Conservation (phyloP, 192 early-diverging fungal species). For the Backusella luteola region DNA sequence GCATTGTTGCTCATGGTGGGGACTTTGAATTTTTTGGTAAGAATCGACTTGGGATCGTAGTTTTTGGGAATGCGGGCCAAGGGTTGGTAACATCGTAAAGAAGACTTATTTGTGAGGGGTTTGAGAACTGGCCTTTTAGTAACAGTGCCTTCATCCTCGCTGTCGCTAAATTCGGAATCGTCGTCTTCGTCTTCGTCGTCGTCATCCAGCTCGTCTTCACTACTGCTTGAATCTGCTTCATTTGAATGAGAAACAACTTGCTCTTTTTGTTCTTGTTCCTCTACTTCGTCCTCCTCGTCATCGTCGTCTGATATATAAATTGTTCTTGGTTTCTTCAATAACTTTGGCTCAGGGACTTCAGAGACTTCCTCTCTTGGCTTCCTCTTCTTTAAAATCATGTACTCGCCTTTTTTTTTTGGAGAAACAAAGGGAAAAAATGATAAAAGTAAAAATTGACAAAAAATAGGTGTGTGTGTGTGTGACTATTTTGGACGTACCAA, state of each 20-base stretch:
- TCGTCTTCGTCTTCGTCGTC: neutral
- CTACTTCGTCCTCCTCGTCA: neutral
- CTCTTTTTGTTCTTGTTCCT: neutral
- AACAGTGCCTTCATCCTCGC: neutral
- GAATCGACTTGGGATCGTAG: neutral
- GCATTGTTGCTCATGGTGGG: constrained; percentile 1
- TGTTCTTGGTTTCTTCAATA: neutral
- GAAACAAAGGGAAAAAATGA: neutral
- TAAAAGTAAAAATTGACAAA: neutral
- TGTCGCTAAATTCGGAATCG: neutral
- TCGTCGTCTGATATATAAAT: neutral
- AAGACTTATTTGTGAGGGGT: neutral
- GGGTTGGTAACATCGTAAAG: neutral
- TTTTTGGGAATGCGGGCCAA: neutral
- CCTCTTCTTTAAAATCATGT: neutral
- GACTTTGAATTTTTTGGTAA: constrained; percentile 1
- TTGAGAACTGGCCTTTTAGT: neutral
- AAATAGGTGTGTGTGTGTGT: neutral
- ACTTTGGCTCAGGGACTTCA: neutral
- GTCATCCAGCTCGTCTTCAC: neutral
- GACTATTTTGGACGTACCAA: neutral
- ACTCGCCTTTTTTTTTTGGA: neutral
- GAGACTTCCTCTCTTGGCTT: neutral
- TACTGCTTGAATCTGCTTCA: neutral
- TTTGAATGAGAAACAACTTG: neutral